Base-by-base conservation (phyloP, 129 eudicot genomes). In the Logfia minima region DNA sequence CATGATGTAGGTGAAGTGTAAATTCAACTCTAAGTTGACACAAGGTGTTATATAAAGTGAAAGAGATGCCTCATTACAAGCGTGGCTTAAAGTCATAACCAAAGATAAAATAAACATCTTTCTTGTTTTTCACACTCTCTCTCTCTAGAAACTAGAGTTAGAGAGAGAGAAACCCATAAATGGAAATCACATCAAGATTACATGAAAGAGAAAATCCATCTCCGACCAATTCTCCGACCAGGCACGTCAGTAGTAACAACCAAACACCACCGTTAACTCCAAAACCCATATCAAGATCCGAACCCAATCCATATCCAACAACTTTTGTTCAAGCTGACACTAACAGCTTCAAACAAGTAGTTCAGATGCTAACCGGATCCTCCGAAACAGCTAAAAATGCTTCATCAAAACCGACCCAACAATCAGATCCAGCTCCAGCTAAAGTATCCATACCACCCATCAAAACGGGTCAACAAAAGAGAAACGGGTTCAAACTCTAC, bases 401-500 rank as follows among this genome's bases (percentile, higher is more conserved):
- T 32, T 77, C 86, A 39, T 52, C 74, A 4, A 80, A 74, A 5
- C 79, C 84, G 39, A 63, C 60, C 68, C 83, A 34, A 1, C 75
- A 58, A 24, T 45, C 77, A 17, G 79, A 75, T 59, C 82, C 79
- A 41, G 13, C 76, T 78, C 77, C 84, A 73, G 35, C 73, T 21
- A 68, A 81, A 64, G 71, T 23, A 59, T 77, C 83, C 13, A 87
- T 87, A 32, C 92, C 91, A 0, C 96, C 95, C 4, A 85, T 90
- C 77, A 88, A 87, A 71, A 88, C 88, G 4, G 80, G 83, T 4
- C 96, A 82, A 51, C 81, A 83, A 22, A 93, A 93, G 85, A 93
- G 88, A 74, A 96, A 81, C 34, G 87, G 92, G 4, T 86, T 85
- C 66, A 90, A 90, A 77, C 95, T 93, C 7, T 93, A 90, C 81